Base-by-base conservation (phyloP, 441 rosid species). In the Eutrema salsugineum region DNA sequence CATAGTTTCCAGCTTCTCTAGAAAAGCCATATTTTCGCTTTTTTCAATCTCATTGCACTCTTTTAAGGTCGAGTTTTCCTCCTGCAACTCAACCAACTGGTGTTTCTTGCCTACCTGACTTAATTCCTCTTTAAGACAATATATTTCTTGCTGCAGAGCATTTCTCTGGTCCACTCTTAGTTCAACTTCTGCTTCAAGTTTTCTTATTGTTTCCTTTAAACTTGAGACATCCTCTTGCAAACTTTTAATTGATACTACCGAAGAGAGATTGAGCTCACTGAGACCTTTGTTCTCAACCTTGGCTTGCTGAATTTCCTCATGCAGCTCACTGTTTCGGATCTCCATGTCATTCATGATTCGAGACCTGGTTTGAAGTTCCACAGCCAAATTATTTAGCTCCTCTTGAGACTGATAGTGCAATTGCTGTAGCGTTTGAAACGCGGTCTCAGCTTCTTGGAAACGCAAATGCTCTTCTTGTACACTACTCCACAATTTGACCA, bases 341-440 rank as follows among this genome's bases (percentile, higher is more conserved):
- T 87, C 92, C 82, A 89, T 72, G 71, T 84, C 87, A 73, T 83
- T 87, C 71, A 87, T 72, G 69, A 71, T 79, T 70, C 84, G 89
- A 71, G 81, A 65, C 73, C 81, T 84, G 56, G 76, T 83, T 76
- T 82, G 87, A 62, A 93, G 84, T 77, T 86, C 91, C n/a, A 67
- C 71, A 54, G 83, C 87, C 64, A 90, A 81, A 73, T 86, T 77
- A 71, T 87, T 87, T 51, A 93, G 83, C 76, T 93, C 98, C 72
- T 88, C 98, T 81, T 87, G 98, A 76, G 98, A 90, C 59, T 87
- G 94, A 73, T 91, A 82, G 71, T 90, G 97, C 78, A 93, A 78
- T 68, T 89, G 91, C 77, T 86, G 95, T 80, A 93, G 73, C 43
- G 97, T 90, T 79, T 93, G 98, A 78, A 93, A 91, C 62, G 98